Base-by-base conservation (phyloP, 169 alveolate species). In the Blepharisma undulans region DNA sequence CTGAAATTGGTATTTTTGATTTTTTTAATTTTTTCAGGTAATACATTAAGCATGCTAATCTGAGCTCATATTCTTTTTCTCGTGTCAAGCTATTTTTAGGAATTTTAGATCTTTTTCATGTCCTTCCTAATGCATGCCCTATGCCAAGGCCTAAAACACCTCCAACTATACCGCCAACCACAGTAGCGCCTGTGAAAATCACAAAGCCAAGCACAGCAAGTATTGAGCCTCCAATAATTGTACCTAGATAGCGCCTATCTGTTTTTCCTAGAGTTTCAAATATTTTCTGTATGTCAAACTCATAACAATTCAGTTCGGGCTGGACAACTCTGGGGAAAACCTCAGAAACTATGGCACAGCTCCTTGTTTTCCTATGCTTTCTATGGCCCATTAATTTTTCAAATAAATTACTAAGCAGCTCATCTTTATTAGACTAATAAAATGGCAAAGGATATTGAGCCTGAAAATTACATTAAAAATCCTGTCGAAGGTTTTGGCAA, bases 401-500 rank as follows among this genome's bases (percentile, higher is more conserved):
- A 48, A 48, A 48, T 48, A 48, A 48, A 48, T 48, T 48, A 2
- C 66, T 48, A 48, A 36, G 66, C 14, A 10, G 66, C 66, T 48
- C 66, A 48, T 48, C 66, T 48, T 48, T 48, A 48, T 48, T 48
- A 48, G 66, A 48, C 66, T 48, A 48, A 48, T 48, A 48, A 48
- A 48, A n/a, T 48, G 66, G 66, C 66, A 48, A 48, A 48, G 66
- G 66, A 48, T 48, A 48, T 48, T 48, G 66, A 48, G 66, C 66
- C 66, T 48, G 66, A 48, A 48, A 48, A 78, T 8, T 78, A 78
- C 18, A 25, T 27, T 21, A 32, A 25, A 25, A 78, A 25, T 34
- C 93, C 93, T 2, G 90, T 90, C 25, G 89, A 78, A 27, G 87
- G 90, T 14, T 90, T 90, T 80, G 93, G 93, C 12, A 81, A 72